phyloP scores from a whole-genome alignment of 2,329 filamentous ascomycete species.

The Incumbomyces delicatus region DNA sequence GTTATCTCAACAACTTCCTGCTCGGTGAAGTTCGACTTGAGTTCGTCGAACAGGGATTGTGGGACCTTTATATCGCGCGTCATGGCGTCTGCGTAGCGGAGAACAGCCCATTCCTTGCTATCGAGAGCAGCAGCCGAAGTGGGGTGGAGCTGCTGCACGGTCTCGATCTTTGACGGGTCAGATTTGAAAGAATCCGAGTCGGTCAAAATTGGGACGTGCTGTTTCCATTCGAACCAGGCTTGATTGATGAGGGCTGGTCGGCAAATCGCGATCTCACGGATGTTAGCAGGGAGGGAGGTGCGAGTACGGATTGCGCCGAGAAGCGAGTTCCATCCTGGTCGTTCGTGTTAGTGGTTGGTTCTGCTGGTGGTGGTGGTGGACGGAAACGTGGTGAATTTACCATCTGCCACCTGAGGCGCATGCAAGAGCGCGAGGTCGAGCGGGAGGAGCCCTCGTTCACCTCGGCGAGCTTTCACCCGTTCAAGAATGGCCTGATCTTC shows the following conservation, averaged over 20 bases:
- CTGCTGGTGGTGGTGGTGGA: background rate
- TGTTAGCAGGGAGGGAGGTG: constrained; percentile 38
- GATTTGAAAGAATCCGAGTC: constrained; percentile 47
- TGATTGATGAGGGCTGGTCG: constrained; percentile 70
- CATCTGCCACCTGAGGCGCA: constrained; percentile 46
- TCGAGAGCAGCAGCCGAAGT: constrained; percentile 30
- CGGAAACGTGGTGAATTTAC: constrained; percentile 5
- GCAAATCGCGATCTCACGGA: constrained; percentile 71
- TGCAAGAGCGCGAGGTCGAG: constrained; percentile 47
- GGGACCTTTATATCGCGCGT: constrained; percentile 61
- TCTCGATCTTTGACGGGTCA: constrained; percentile 30
- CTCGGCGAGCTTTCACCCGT: constrained; percentile 42
- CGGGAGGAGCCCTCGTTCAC: constrained; percentile 40
- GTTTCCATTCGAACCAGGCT: constrained; percentile 77
- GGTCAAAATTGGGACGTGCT: constrained; percentile 66
- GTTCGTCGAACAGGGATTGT: constrained; percentile 55
- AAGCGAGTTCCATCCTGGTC: constrained; percentile 45
- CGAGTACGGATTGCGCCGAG: constrained; percentile 46
- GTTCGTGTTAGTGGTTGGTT: background rate
- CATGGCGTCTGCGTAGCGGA: constrained; percentile 75
- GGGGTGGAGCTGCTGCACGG: constrained; percentile 34
- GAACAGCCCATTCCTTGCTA: constrained; percentile 54
- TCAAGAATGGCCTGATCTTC: constrained; percentile 43
- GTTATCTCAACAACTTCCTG: constrained; percentile 75
- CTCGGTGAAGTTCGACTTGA: constrained; percentile 56